A percentile compares a stretch with the other conserved stretches of the same genome.
phyloP scores from a whole-genome alignment of 2,329 filamentous ascomycete genomes.

The Sarocladiaceae sp. region DNA sequence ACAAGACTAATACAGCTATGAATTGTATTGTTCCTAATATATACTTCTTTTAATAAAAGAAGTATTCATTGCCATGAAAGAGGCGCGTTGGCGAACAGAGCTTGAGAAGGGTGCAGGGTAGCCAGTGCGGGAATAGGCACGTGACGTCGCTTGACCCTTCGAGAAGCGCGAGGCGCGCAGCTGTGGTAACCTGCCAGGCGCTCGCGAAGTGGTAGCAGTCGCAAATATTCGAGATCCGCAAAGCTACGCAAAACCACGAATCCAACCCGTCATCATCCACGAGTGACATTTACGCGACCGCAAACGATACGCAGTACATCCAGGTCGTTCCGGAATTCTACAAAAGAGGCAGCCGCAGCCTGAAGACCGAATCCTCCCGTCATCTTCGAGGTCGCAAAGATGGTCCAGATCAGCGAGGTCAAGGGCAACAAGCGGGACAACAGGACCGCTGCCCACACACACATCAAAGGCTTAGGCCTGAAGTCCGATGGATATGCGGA shows the following conservation, averaged over 20 bases:
- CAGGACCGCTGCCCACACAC: constrained; percentile 92
- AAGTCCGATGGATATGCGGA: constrained; percentile 83
- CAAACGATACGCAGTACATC: not conserved
- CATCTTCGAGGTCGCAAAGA: constrained; percentile 33
- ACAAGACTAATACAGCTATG: too few relatives aligned
- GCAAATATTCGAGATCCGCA: constrained; percentile 9
- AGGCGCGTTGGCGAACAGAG: too few relatives aligned
- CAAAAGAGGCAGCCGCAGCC: not conserved
- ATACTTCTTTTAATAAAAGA: too few relatives aligned
- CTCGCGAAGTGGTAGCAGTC: constrained; percentile 3
- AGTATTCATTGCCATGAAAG: too few relatives aligned
- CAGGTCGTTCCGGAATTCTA: not conserved
- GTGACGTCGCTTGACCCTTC: constrained; percentile 5
- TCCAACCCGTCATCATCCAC: not conserved
- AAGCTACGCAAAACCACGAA: constrained; percentile 3
- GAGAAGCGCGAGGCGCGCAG: constrained; percentile 8
- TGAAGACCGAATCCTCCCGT: not conserved
- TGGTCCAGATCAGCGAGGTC: constrained; percentile 91
- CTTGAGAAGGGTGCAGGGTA: not conserved
- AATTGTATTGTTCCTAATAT: too few relatives aligned
- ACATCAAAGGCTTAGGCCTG: constrained; percentile 93
- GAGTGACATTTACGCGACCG: not conserved
- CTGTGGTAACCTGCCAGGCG: constrained; percentile 1
- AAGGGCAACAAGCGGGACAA: constrained; percentile 94
- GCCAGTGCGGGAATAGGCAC: not conserved